Evolutionary conservation across 495 filamentous ascomycete species (phyloP), one percentile per base, ranked within the genome.

Genomic region (Aspergillus asperescens): DNA sequence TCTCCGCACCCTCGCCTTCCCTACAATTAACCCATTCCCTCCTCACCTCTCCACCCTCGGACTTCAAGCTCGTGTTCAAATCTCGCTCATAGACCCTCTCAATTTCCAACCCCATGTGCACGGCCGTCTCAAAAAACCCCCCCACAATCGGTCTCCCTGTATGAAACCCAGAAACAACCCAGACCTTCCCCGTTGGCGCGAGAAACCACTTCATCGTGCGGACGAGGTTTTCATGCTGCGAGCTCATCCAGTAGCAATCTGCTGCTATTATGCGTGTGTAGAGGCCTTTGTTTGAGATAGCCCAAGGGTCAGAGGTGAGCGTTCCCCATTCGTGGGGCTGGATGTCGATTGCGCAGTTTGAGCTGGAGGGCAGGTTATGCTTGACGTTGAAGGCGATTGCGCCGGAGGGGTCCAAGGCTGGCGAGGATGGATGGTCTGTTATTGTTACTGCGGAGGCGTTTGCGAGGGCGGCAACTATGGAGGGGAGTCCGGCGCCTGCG

Each of bases 211-310:
- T 65, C 63, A 95, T 83, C 7, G 86, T 89, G 18, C 65, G 68
- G 34, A 72, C 75, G 12, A 96, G 79, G 61, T 87, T 87, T 22
- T 68, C 72, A 62, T 95, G 90, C 71, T 93, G 81, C 62, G 71
- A 77, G 10, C 73, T 77, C 85, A 95, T 89, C 90, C 90, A 96
- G 52, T 89, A 74, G 64, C 88, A 94, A 62, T 95, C 90, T 35
- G 88, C 86, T 2, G 84, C 86, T 27, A 94, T 72, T 20, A 95
- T 81, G 44, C 84, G 79, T 7, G 81, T 82, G 61, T 83, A 94
- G 3, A 52, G 51, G 7, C 73, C 75, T 6, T 69, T 69, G 55
- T 83, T 61, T 7, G 53, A 57, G 1, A 51, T 42, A 1, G 86
- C 80, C 57, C 89, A 81, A 0, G 65, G 34, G 43, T 83, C 78